Percentiles rank a stretch among this genome's conserved stretches.
Evolutionary conservation across 768 basidiomycete genomes (phyloP).

Genomic region (Kwoniella botswanensis): DNA sequence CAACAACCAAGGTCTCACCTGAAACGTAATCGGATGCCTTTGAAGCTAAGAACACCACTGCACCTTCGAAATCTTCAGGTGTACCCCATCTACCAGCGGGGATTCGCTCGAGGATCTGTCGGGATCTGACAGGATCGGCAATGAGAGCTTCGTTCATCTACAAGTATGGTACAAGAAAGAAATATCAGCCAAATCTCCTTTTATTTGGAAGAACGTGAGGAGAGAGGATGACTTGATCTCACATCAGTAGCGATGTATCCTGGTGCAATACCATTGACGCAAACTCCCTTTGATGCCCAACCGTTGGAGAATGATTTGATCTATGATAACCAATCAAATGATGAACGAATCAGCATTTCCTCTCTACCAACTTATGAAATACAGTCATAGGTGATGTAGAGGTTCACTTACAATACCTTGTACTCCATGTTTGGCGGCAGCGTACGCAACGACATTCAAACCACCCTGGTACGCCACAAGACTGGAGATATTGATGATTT

Average conservation of each 20-base stretch:
- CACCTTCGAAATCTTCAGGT: conserved; percentile 75
- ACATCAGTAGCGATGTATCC: conserved; percentile 91
- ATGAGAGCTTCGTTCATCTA: conserved; percentile 71
- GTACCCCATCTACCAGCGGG: conserved; percentile 74
- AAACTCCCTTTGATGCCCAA: conserved; percentile 85
- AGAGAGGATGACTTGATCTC: conserved; percentile 61
- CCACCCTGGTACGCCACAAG: conserved; percentile 61
- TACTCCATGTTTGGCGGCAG: conserved; percentile 82
- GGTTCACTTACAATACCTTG: conserved; percentile 63
- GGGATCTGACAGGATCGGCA: conserved; percentile 68
- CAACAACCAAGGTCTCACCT: conserved; percentile 73
- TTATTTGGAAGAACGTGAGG: not conserved
- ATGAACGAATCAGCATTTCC: conserved; percentile 58
- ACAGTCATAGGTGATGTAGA: not conserved
- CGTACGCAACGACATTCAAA: conserved; percentile 82
- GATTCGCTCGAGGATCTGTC: conserved; percentile 76
- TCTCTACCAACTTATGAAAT: conserved; percentile 18
- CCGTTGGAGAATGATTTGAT: conserved; percentile 86
- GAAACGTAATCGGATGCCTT: conserved; percentile 73
- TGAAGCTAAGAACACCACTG: conserved; percentile 72
- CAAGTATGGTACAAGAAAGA: not conserved
- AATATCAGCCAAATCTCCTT: not conserved
- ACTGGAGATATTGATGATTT: conserved; percentile 73
- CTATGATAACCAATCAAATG: conserved; percentile 12
- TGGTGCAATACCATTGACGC: conserved; percentile 86